Percentiles rank a stretch among this genome's conserved stretches.
Evolutionary conservation across 2,329 filamentous ascomycete genomes (phyloP).

Genomic region (Cytospora leucostoma): DNA sequence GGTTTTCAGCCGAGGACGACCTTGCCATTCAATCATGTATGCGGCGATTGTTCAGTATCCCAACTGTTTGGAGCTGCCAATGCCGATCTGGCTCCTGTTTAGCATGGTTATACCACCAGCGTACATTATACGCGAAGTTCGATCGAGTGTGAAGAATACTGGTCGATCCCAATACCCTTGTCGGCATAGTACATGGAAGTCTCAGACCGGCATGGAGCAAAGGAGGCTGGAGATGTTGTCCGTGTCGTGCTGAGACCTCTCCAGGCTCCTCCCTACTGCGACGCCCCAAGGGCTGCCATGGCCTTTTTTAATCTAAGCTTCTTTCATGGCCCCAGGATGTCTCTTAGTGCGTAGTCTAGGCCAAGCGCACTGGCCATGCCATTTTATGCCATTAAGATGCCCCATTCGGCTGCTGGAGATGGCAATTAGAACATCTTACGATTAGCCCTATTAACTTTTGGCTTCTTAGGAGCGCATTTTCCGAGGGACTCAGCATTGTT

Average conservation of each 20-base stretch:
- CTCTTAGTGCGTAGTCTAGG: slow-evolving; percentile 14
- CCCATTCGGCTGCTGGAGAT: slow-evolving; percentile 17
- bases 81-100: not conserved
- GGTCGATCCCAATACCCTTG: slow-evolving; percentile 17
- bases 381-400: slow-evolving; percentile 1
- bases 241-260: slow-evolving; percentile 12
- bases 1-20: not conserved
- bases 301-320: slow-evolving; percentile 19
- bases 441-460: slow-evolving; percentile 4
- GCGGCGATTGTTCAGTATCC: not conserved
- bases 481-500: not conserved
- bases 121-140: slow-evolving; percentile 19
- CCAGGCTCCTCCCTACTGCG: slow-evolving; percentile 17
- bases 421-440: slow-evolving; percentile 14
- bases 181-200: slow-evolving; percentile 37
- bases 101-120: not conserved
- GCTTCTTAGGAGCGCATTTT: not conserved
- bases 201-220: slow-evolving; percentile 45
- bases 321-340: slow-evolving; percentile 16
- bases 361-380: slow-evolving; percentile 12
- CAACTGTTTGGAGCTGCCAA: not conserved
- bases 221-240: slow-evolving; percentile 21
- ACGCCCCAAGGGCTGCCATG: slow-evolving; percentile 13
- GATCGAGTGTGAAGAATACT: not conserved
- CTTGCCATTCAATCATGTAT: not conserved